A percentile compares a stretch with the other conserved stretches of the same genome.
Evolutionary conservation across 1,284 basidiomycete genomes (phyloP).

Genomic region (Apiotrichum domesticum): DNA sequence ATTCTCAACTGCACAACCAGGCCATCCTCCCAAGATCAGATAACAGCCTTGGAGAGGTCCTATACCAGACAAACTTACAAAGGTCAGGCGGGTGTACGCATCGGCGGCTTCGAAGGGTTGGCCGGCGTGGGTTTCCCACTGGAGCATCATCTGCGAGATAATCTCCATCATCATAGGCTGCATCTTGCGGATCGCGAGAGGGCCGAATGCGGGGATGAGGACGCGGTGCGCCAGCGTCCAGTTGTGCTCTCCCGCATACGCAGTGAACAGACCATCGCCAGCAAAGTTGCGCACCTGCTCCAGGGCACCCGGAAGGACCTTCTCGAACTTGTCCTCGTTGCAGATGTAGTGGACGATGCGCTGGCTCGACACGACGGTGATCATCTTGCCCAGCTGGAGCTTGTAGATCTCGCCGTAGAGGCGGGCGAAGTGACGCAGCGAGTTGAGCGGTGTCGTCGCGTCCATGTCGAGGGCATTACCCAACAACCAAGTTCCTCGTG

Average conservation of each 20-base stretch:
- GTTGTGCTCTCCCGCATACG: conserved; percentile 50
- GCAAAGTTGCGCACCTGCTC: conserved; percentile 48
- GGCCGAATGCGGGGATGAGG: conserved; percentile 55
- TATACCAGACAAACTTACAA: conserved; percentile 4
- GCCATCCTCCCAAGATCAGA: no score
- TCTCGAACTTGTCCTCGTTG: conserved; percentile 52
- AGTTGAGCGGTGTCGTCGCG: conserved; percentile 13
- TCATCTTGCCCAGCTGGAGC: conserved; percentile 3
- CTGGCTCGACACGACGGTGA: conserved; percentile 46
- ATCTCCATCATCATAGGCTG: conserved; percentile 51
- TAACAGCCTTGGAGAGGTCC: no score
- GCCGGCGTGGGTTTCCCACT: conserved; percentile 15
- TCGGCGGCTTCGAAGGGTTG: conserved; percentile 16
- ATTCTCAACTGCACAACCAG: no score
- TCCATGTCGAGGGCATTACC: conserved; percentile 45
- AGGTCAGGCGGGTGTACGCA: conserved; percentile 14
- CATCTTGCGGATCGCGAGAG: conserved; percentile 51
- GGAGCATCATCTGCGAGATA: conserved; percentile 49
- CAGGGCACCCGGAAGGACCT: conserved; percentile 45
- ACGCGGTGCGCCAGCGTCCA: conserved; percentile 53
- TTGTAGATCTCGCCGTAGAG: conserved; percentile 13
- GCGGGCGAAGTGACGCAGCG: conserved; percentile 44
- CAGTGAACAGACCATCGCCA: conserved; percentile 49
- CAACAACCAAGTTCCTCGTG: conserved; percentile 1
- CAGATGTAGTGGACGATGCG: conserved; percentile 50